These are phyloP conservation scores for Fusarium domesticum DNA, from an alignment of 2,329 filamentous ascomycete genomes.

Conservation along the genomic window DNA sequence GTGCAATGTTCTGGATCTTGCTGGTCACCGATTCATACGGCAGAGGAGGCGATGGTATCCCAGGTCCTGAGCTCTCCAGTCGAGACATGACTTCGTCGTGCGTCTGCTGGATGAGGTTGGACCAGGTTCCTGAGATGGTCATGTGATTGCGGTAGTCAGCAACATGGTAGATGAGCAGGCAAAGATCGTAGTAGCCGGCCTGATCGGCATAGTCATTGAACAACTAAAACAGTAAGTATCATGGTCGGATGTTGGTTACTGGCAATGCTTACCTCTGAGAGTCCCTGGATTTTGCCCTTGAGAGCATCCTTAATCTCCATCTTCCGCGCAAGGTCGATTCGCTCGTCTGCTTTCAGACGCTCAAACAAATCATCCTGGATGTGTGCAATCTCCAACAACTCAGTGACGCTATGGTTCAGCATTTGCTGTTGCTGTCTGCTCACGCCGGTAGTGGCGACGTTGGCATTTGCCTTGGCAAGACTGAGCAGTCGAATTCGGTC, in stretches of 20 bases:
- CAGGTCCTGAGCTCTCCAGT: constrained; percentile 41
- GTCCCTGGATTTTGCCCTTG: constrained; percentile 71
- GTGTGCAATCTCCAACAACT: constrained; percentile 86
- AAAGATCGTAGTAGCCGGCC: constrained; percentile 90
- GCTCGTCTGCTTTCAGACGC: constrained; percentile 67
- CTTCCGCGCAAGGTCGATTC: constrained; percentile 63
- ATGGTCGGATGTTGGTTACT: too few relatives aligned
- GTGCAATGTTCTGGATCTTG: constrained; percentile 62
- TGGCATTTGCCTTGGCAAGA: constrained; percentile 87
- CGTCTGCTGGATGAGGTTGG: constrained; percentile 70
- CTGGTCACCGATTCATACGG: constrained; percentile 70
- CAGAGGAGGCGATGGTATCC: constrained; percentile 42
- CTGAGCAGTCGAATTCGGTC: constrained; percentile 87
- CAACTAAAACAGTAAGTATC: constrained; percentile 56
- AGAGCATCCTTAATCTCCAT: constrained; percentile 64
- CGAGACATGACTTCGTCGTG: constrained; percentile 55
- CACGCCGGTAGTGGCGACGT: constrained; percentile 73
- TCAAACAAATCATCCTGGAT: constrained; percentile 91
- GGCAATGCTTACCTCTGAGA: constrained; percentile 78
- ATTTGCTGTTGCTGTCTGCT: constrained; percentile 79
- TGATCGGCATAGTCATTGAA: constrained; percentile 90
- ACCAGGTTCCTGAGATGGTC: constrained; percentile 83
- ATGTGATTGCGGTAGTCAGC: constrained; percentile 87
- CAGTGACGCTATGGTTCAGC: constrained; percentile 78
- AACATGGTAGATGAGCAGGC: constrained; percentile 84